A percentile compares a stretch with the other conserved stretches of the same genome.
phyloP scores from a whole-genome alignment of 78 protist genomes.

The Tieghemostelium lacteum region DNA sequence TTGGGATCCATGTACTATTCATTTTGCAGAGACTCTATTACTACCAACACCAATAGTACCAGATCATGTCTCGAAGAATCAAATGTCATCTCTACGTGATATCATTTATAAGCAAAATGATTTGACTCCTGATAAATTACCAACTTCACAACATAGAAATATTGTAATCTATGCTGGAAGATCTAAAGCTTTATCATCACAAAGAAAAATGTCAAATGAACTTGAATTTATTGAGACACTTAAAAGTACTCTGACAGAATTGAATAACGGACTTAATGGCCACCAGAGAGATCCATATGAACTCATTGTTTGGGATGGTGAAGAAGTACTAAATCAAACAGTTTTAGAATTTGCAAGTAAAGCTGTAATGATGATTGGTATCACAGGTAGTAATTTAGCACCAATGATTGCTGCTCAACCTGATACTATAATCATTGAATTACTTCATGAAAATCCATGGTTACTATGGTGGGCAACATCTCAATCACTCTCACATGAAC shows the following conservation, averaged over 20 bases:
- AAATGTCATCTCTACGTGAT: not conserved
- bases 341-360: slow-evolving; percentile 1
- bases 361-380: slow-evolving; percentile 32
- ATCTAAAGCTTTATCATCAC: not conserved
- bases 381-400: slow-evolving; percentile 41
- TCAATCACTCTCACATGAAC: slow-evolving; percentile 19
- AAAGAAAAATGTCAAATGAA: slow-evolving; percentile 18
- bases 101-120: slow-evolving; percentile 7
- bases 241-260: not conserved
- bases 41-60: slow-evolving; percentile 50
- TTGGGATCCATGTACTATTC: slow-evolving; percentile 44
- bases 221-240: not conserved
- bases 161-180: slow-evolving; percentile 12
- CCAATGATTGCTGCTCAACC: slow-evolving; percentile 29
- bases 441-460: slow-evolving; percentile 78
- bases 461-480: slow-evolving; percentile 41
- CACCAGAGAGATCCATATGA: not conserved
- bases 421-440: slow-evolving; percentile 20
- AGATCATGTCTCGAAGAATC: slow-evolving; percentile 25
- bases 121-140: not conserved
- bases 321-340: slow-evolving; percentile 8
- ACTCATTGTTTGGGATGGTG: slow-evolving; percentile 28
- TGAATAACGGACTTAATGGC: not conserved
- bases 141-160: not conserved
- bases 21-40: slow-evolving; percentile 13